A percentile compares a stretch with the other conserved stretches of the same genome.
Conservation (phyloP, 345 rosid species). For the Populus pruinosa region DNA sequence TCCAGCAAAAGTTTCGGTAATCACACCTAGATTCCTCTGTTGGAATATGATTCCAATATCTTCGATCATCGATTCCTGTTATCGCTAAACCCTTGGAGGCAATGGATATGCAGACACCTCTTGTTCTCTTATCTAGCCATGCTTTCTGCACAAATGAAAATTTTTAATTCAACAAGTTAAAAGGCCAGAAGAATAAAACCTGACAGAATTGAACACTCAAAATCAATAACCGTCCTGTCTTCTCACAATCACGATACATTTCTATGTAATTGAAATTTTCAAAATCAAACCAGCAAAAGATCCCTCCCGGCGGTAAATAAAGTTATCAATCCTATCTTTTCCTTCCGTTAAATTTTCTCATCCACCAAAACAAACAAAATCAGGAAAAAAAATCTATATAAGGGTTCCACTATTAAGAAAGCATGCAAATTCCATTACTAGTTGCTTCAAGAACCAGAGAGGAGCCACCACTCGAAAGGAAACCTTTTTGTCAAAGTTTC, state of each 20-base stretch:
- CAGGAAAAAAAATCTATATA: neutral
- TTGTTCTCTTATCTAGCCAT: slow-evolving; percentile 74
- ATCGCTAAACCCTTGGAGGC: slow-evolving; percentile 64
- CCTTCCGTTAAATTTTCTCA: slow-evolving; percentile 8
- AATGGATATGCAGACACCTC: slow-evolving; percentile 63
- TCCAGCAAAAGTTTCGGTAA: neutral
- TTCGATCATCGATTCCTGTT: slow-evolving; percentile 87
- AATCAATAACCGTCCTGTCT: neutral
- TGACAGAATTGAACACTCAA: neutral
- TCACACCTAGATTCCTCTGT: slow-evolving; percentile 85
- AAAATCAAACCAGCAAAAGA: neutral
- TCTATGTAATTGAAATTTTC: neutral
- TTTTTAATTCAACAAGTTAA: slow-evolving; percentile 11
- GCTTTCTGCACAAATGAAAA: slow-evolving; percentile 51
- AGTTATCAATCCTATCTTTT: neutral
- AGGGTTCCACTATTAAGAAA: neutral
- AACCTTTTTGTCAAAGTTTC: neutral
- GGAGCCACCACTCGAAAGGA: neutral
- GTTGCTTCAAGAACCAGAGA: neutral
- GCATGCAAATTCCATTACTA: neutral
- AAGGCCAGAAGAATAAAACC: neutral
- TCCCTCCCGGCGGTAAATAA: neutral
- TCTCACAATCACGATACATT: neutral
- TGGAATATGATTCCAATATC: slow-evolving; percentile 85
- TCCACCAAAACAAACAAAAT: neutral